Base-by-base conservation (phyloP, 1,284 basidiomycete genomes). In the Papiliotrema flavescens region DNA sequence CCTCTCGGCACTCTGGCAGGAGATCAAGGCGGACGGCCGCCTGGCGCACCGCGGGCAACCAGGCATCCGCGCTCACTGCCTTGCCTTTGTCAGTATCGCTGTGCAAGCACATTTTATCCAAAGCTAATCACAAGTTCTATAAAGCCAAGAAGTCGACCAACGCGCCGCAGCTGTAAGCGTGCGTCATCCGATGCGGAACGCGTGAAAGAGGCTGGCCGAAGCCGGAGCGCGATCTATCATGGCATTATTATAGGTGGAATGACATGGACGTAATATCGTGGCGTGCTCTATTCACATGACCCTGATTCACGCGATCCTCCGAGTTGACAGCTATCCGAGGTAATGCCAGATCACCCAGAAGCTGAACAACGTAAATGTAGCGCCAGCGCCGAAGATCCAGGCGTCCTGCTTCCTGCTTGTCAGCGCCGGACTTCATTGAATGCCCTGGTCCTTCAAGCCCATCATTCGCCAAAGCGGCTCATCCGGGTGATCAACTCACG, bases 311-410 rank as follows among this genome's bases (percentile, higher is more conserved):
- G 6, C 28, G 28, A 11, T 32, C 42, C 24, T 20, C 9, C 13
- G 5, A 28, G 4, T 43, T 24, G n/a, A 22, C 20, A 23, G 17
- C 19, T 65, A 94, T 59, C 91, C 92, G 44, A 96, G 78, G 73
- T 91, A 95, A 65, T 84, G 84, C 85, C 89, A 89, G 64, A 95
- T 95, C 57, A 89, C 75, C 79, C 83, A 93, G 79, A 96, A 96
- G 75, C 86, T 90, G 74, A 93, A 81, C 71, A 96, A 87, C 2
- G 91, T 95, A 69, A 90, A 83, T n/a, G 86, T 74, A 1, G 86
- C 87, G 8, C 92, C 93, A 7, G 77, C 85, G 44, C 88, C 76
- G 76, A 96, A 92, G 63, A 96, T 93, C 64, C 90, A 93, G 79
- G 87, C 90, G 70, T 97, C 93, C 74, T 94, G 91, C 39, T 86